Evolutionary conservation across 208 protist species (phyloP), one percentile per base, ranked within the genome.

Genomic region (Angomonas ambiguus): DNA sequence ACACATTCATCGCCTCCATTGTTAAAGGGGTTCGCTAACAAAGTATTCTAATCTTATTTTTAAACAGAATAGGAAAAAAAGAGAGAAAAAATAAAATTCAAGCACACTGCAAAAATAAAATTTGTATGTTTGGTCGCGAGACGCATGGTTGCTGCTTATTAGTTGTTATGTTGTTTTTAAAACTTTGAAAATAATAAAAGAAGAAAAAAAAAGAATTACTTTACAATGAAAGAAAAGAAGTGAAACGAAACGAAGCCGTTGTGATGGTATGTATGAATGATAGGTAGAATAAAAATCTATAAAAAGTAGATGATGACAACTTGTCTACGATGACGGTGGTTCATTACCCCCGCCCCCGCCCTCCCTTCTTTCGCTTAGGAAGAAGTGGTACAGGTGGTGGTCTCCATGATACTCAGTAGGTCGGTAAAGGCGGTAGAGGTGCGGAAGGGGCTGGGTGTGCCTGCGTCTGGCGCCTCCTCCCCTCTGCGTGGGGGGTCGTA

Each of bases 371-470:
- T 41, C 35, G 5, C 8, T 41, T 41, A 41, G 35, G 35, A 38
- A 5, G 45, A 63, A 34, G 8, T 45, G 38, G 49, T 65, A 31
- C 35, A 45, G 20, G 30, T 59, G 45, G 69, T 67, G 51, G 60
- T 55, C 41, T 73, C 69, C 61, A 67, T 20, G 3, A 73, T 24
- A 6, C 58, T 67, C 31, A 67, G 27, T 0, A 73, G 35, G 18
- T 73, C 69, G 13, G 66, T 64, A 30, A 73, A 73, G 24, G 69
- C 51, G 51, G 53, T 48, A 35, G 41, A 64, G 25, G 62, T 33
- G 57, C 35, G 62, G 35, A 59, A 59, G 25, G 53, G 13, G 24
- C 53, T 59, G 53, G 11, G 4, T 20, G 28, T 59, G 4, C 13
- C 25, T 11, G 2, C 53, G 53, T 28, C 35, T 13, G 35, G 8